A percentile compares a stretch with the other conserved stretches of the same genome.
phyloP scores from a whole-genome alignment of 163 green algal genomes.

The Scenedesmus sp. region DNA sequence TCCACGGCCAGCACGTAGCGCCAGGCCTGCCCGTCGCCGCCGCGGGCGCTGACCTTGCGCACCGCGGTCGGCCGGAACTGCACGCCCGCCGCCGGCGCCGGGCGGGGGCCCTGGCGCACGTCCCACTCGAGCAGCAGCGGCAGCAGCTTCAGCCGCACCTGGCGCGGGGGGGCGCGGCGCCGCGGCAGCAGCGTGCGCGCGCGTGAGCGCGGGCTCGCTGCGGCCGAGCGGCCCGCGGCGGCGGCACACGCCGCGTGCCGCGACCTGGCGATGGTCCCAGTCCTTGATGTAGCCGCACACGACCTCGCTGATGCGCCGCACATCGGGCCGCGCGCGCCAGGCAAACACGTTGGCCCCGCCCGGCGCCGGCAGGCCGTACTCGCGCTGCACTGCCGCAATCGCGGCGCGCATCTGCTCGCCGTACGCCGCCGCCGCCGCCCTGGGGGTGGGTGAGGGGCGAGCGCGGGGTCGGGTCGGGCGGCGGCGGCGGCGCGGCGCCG shows the following conservation, averaged over 20 bases:
- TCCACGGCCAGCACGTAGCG: constrained; percentile 41
- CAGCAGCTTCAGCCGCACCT: constrained; percentile 50
- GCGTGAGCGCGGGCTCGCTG: background rate
- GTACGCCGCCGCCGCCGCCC: constrained; percentile 31
- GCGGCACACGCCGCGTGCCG: background rate
- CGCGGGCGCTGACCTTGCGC: constrained; percentile 29
- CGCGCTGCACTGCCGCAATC: constrained; percentile 29
- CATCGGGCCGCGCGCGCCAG: constrained; percentile 35
- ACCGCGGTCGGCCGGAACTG: constrained; percentile 32
- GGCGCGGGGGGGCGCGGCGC: background rate
- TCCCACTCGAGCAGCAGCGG: constrained; percentile 49
- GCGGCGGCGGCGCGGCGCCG: no score
- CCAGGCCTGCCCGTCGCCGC: constrained; percentile 28
- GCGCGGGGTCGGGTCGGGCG: no score
- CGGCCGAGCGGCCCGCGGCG: no score
- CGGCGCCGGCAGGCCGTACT: constrained; percentile 27
- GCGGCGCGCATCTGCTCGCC: constrained; percentile 1
- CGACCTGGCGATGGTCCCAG: constrained; percentile 37
- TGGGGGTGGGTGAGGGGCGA: no score
- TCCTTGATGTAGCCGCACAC: constrained; percentile 43
- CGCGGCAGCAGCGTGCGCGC: background rate
- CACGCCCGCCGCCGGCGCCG: constrained; percentile 1
- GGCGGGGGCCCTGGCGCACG: constrained; percentile 26
- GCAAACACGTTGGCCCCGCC: constrained; percentile 34
- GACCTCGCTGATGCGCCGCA: constrained; percentile 4